Evolutionary conservation across 129 eudicot genomes (phyloP).

Genomic region (Centrapalus pauciflorus): DNA sequence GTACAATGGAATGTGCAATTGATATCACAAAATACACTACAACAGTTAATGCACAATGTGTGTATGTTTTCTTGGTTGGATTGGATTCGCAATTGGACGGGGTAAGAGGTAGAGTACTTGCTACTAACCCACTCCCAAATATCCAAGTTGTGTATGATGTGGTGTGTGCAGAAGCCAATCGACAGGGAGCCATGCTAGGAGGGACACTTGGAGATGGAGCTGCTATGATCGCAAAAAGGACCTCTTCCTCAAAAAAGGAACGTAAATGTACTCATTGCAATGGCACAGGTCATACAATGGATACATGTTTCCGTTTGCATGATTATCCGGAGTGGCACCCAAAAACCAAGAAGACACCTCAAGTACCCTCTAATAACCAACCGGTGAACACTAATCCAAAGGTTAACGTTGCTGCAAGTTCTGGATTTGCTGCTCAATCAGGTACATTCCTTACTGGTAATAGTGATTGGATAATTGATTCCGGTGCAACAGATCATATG

Average conservation of each 20-base stretch:
- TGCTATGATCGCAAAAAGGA: not conserved
- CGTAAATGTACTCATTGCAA: too few relatives aligned
- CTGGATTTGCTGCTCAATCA: too few relatives aligned
- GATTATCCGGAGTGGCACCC: too few relatives aligned
- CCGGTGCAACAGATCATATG: slow-evolving; percentile 10
- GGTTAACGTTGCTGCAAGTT: not conserved
- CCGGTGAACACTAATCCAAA: not conserved
- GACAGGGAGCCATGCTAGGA: slow-evolving; percentile 3
- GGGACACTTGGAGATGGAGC: not conserved
- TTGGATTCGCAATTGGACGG: slow-evolving; percentile 9
- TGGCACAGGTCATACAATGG: too few relatives aligned
- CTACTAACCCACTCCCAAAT: not conserved
- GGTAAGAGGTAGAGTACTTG: not conserved
- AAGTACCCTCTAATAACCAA: not conserved
- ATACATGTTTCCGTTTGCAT: too few relatives aligned
- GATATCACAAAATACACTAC: not conserved
- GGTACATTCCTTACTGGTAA: too few relatives aligned
- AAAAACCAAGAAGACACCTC: not conserved
- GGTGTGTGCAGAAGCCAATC: slow-evolving; percentile 13
- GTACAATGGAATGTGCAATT: slow-evolving; percentile 1
- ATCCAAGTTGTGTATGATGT: not conserved
- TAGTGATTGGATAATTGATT: slow-evolving; percentile 10
- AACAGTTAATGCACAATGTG: not conserved
- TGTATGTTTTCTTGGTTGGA: slow-evolving; percentile 8
- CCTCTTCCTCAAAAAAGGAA: too few relatives aligned